Percentiles rank a stretch among this genome's conserved stretches.
phyloP scores from a whole-genome alignment of 495 filamentous ascomycete species.

The Lophiostoma macrostomum region DNA sequence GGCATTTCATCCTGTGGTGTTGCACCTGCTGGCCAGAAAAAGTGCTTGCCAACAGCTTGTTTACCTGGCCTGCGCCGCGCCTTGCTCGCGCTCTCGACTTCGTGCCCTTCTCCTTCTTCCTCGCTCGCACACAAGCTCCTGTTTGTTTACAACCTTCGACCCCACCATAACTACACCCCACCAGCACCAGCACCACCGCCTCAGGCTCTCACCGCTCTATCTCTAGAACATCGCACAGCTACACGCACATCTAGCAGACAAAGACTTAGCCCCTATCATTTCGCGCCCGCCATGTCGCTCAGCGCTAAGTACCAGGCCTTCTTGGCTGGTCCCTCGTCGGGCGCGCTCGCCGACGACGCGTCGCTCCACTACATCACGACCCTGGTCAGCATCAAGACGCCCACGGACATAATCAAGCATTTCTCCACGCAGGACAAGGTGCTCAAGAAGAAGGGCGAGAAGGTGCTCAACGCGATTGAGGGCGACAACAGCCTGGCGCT shows the following conservation, averaged over 20 bases:
- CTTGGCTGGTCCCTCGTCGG: conserved; percentile 64
- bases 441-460: conserved; percentile 76
- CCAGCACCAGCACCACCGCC: background rate
- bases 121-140: background rate
- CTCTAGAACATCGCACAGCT: conserved; percentile 3
- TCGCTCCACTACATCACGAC: conserved; percentile 90
- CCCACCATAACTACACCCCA: conserved; percentile 6
- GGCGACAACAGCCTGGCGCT: conserved; percentile 63
- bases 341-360: conserved; percentile 64
- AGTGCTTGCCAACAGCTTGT: no score
- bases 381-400: conserved; percentile 66
- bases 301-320: conserved; percentile 73
- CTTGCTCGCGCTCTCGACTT: background rate
- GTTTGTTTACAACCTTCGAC: conserved; percentile 12
- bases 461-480: conserved; percentile 69
- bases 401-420: conserved; percentile 75
- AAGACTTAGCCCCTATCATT: background rate
- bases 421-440: conserved; percentile 60
- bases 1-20: conserved; percentile 11
- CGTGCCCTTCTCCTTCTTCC: background rate
- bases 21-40: background rate
- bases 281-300: conserved; percentile 55
- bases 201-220: background rate
- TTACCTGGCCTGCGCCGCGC: background rate
- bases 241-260: conserved; percentile 9